Evolutionary conservation across 345 rosid genomes (phyloP), one percentile per base, ranked within the genome.

Genomic region (Salix suchowensis): DNA sequence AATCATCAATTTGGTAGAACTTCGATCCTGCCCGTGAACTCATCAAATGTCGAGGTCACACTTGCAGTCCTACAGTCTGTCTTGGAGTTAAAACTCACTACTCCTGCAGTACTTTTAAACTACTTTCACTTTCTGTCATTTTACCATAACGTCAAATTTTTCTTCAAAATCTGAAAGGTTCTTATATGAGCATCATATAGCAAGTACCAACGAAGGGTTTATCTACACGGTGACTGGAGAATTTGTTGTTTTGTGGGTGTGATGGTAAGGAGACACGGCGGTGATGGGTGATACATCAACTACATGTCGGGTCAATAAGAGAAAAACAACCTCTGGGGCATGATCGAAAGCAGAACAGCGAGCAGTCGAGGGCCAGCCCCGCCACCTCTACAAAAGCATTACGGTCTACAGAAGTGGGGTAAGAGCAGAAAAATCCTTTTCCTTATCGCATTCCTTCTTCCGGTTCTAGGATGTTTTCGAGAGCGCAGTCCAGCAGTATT

Each of bases 11-110:
- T 2, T 55, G 13, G 13, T 55, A 2, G 28, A 55, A 55, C 62
- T 9, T 40, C 61, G 75, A 76, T 81, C 81, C 70, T 66, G 71
- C 81, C 82, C 86, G 85, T 82, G 91, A 88, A 28, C 83, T 70
- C 74, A 65, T 70, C 74, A 65, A 52, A 37, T 39, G 61, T 42
- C 55, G 73, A 76, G 42, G 24, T 34, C 13, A 48, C 68, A 69
- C 67, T 42, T 61, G 80, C 72, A 12, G 48, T 70, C 71, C 16
- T 39, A 70, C 42, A 68, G 30, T 50, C 61, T 74, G 75, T 71
- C 42, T 8, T 28, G 40, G 10, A 70, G 0, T 46, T 36, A 55
- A 14, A 72, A 72, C 50, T 2, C 21, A n/a, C 14, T 14, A 7
- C 28, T 58, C 40, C 23, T 30, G 30, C 14, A 58, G 5, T 54